These are phyloP conservation scores for Fusarium torulosum DNA, from an alignment of 2,329 filamentous ascomycete genomes.

Conservation along the genomic window DNA sequence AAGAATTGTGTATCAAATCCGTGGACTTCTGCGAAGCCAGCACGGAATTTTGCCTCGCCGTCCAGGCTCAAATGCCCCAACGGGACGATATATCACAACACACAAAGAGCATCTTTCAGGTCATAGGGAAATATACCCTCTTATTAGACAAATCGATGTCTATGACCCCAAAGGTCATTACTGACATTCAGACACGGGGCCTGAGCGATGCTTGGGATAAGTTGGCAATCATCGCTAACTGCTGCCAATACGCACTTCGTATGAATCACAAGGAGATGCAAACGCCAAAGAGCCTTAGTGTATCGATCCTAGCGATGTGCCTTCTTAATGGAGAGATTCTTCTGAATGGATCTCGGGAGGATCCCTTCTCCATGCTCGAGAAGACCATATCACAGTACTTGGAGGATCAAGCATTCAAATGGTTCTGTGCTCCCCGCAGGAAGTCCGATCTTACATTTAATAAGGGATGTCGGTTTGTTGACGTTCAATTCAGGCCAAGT, in stretches of 20 bases:
- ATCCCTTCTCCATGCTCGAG: background rate
- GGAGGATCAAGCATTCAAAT: background rate
- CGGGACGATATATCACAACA: background rate
- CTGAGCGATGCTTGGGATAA: background rate
- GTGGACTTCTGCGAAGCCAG: background rate
- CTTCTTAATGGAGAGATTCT: constrained; percentile 3
- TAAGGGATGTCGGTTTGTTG: background rate
- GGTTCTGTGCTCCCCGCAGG: background rate
- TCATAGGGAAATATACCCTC: background rate
- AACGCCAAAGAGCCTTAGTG: background rate
- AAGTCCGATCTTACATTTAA: background rate
- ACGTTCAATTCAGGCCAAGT: background rate
- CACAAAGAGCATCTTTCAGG: background rate
- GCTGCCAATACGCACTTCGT: background rate
- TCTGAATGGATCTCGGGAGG: background rate
- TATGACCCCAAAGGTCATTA: background rate
- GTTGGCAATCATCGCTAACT: constrained; percentile 12
- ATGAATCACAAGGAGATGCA: background rate
- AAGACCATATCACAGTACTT: background rate
- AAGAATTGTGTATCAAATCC: background rate
- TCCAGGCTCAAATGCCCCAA: too few species aligned
- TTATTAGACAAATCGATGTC: background rate
- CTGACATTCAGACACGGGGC: background rate
- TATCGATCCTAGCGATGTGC: constrained; percentile 7
- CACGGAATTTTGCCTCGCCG: background rate